A percentile compares a stretch with the other conserved stretches of the same genome.
These are phyloP conservation scores for Cyberlindnera americana DNA, from an alignment of 805 yeast species.

Conservation along the genomic window DNA sequence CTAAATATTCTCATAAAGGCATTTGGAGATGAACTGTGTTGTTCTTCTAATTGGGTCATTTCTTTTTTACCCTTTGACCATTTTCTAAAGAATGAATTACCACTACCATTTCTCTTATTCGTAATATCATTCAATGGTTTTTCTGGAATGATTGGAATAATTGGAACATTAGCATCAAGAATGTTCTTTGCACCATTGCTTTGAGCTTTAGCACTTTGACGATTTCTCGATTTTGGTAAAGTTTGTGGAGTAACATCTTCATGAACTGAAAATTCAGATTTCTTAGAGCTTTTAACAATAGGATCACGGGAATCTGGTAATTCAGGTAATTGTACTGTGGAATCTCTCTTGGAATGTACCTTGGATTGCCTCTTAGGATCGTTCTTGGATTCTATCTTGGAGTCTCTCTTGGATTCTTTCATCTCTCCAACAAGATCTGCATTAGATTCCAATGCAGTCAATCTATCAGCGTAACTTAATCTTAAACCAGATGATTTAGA, in stretches of 20 bases:
- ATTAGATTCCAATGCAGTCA: slow-evolving; percentile 22
- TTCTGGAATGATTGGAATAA: slow-evolving; percentile 2
- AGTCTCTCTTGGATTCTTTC: too few species aligned
- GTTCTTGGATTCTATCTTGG: too few species aligned
- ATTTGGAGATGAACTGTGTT: slow-evolving; percentile 13
- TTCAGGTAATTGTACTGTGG: slow-evolving; percentile 24
- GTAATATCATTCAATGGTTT: slow-evolving; percentile 23
- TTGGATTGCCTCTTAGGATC: too few species aligned
- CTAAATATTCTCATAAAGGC: slow-evolving; percentile 33
- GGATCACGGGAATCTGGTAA: slow-evolving; percentile 19
- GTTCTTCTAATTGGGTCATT: slow-evolving; percentile 16
- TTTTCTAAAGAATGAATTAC: slow-evolving; percentile 28
- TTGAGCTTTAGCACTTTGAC: slow-evolving; percentile 1
- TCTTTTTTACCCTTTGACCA: slow-evolving; percentile 26
- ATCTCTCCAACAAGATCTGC: slow-evolving; percentile 12
- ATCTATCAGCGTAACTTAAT: slow-evolving; percentile 38
- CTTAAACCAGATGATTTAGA: slow-evolving; percentile 26
- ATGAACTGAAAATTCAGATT: slow-evolving; percentile 8
- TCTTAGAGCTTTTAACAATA: slow-evolving; percentile 12
- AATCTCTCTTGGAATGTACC: too few species aligned
- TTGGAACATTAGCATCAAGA: slow-evolving; percentile 1
- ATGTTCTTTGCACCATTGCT: neutral
- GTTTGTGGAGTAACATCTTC: slow-evolving; percentile 9
- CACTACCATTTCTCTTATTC: slow-evolving; percentile 23
- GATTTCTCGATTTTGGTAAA: slow-evolving; percentile 16